Evolutionary conservation across 441 rosid species (phyloP).

Genomic region (Erodium chrysanthum): DNA sequence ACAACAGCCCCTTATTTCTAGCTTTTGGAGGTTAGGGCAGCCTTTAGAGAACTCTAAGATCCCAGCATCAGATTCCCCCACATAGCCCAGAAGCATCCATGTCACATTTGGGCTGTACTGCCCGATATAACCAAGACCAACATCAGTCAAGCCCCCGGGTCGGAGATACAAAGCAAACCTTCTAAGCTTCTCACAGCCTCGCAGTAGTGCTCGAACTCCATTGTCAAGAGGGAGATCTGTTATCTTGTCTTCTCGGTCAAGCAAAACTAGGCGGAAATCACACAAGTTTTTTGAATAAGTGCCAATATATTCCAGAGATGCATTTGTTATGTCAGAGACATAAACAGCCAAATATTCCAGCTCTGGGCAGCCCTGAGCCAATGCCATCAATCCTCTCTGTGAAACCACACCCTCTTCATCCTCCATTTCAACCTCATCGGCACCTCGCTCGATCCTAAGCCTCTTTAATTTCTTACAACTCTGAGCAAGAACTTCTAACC

Average conservation of each 20-base stretch:
- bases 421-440: conserved; percentile 70
- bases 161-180: conserved; percentile 79
- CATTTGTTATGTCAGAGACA: conserved; percentile 74
- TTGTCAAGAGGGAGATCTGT: conserved; percentile 77
- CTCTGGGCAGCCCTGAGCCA: conserved; percentile 74
- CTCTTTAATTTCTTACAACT: conserved; percentile 60
- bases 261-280: conserved; percentile 79
- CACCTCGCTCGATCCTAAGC: conserved; percentile 86
- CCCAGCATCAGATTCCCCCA: conserved; percentile 69
- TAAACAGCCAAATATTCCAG: conserved; percentile 73
- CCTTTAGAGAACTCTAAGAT: conserved; percentile 65
- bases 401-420: conserved; percentile 81
- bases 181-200: conserved; percentile 64
- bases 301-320: conserved; percentile 60
- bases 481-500: conserved; percentile 66
- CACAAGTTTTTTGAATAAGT: conserved; percentile 46
- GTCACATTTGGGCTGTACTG: conserved; percentile 56
- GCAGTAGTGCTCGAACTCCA: conserved; percentile 75
- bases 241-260: conserved; percentile 53
- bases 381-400: conserved; percentile 66
- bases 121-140: conserved; percentile 67
- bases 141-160: conserved; percentile 63
- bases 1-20: conserved; percentile 85
- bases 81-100: conserved; percentile 86
- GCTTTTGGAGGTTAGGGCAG: conserved; percentile 69